These are phyloP conservation scores for Lolium rigidum DNA, from an alignment of 176 grass and related monocot species.

Conservation along the genomic window DNA sequence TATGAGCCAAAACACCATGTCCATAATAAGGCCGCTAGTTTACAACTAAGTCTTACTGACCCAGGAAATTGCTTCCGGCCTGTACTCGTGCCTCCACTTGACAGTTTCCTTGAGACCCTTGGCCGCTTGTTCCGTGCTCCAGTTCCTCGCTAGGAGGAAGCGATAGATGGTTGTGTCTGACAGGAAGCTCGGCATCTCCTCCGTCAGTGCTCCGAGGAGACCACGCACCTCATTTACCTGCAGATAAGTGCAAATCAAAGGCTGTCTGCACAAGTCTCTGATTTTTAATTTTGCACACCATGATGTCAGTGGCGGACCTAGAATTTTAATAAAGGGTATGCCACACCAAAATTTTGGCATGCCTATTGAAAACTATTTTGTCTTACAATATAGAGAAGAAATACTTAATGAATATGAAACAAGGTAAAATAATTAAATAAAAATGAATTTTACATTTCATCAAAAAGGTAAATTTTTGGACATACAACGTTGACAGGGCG, in stretches of 20 bases:
- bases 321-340: no score
- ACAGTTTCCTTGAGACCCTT: conserved; percentile 53
- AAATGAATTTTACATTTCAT: no score
- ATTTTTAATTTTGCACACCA: not conserved
- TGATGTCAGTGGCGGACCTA: no score
- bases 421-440: no score
- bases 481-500: no score
- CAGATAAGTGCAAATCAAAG: not conserved
- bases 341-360: no score
- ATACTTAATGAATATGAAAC: no score
- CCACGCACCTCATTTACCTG: conserved; percentile 60
- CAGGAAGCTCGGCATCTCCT: conserved; percentile 43
- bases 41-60: not conserved
- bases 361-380: no score
- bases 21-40: no score
- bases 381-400: no score
- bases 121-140: conserved; percentile 43
- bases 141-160: conserved; percentile 48
- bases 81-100: conserved; percentile 63
- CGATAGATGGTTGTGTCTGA: conserved; percentile 49
- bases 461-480: no score
- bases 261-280: not conserved
- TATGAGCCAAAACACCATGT: no score
- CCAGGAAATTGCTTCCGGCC: conserved; percentile 55
- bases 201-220: conserved; percentile 19